Percentiles rank a stretch among this genome's conserved stretches.
Evolutionary conservation across 805 yeast genomes (phyloP).

Genomic region (Isabelozyma pseudorhagii): DNA sequence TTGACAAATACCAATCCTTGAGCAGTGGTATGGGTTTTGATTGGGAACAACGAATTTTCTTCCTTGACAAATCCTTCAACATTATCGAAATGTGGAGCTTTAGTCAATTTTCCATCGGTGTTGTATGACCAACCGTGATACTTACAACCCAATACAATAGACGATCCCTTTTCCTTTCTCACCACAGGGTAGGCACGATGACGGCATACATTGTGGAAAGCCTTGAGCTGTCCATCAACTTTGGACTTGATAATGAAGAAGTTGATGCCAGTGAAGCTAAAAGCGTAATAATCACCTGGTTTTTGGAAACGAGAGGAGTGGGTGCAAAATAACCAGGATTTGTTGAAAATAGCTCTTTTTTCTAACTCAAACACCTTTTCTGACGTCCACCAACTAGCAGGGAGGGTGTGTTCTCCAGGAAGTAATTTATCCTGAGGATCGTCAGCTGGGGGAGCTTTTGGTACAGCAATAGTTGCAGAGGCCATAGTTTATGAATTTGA

Average conservation of each 20-base stretch:
- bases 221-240: conserved; percentile 47
- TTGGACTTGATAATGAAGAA: conserved; percentile 56
- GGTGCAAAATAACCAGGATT: conserved; percentile 54
- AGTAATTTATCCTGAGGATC: conserved; percentile 7
- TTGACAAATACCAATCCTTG: conserved; percentile 59
- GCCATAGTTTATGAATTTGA: conserved; percentile 9
- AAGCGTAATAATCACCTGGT: conserved; percentile 56
- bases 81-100: conserved; percentile 60
- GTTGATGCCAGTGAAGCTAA: conserved; percentile 49
- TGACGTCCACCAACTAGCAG: conserved; percentile 67
- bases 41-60: conserved; percentile 53
- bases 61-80: conserved; percentile 57
- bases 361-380: conserved; percentile 57
- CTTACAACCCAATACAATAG: conserved; percentile 55
- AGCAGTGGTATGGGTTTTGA: conserved; percentile 50
- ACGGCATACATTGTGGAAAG: conserved; percentile 64
- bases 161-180: conserved; percentile 57
- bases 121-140: conserved; percentile 68
- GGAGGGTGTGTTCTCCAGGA: conserved; percentile 47
- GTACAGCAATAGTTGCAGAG: conserved; percentile 12
- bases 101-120: conserved; percentile 55
- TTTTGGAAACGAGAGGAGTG: conserved; percentile 53
- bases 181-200: conserved; percentile 65
- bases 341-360: conserved; percentile 53
- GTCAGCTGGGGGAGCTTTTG: conserved; percentile 23